phyloP scores from a whole-genome alignment of 2,329 filamentous ascomycete genomes.

The Neonectria coccinea region DNA sequence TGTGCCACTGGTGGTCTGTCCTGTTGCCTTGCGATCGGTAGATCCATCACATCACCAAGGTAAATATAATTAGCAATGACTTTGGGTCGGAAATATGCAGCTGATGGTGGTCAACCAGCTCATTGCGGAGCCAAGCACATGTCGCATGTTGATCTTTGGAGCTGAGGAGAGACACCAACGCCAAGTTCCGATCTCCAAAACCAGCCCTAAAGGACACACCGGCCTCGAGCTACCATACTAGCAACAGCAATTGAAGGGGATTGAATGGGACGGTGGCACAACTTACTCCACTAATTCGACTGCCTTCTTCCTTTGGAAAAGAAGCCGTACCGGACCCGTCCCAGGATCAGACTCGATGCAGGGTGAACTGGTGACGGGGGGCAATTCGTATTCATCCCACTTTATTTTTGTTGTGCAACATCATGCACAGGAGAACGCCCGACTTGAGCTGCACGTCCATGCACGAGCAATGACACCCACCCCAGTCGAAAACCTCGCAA shows the following conservation, averaged over 20 bases:
- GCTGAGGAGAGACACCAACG: not conserved
- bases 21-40: not conserved
- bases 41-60: slow-evolving; percentile 16
- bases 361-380: slow-evolving; percentile 20
- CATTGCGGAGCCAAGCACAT: not conserved
- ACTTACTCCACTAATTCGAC: slow-evolving; percentile 8
- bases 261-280: not conserved
- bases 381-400: slow-evolving; percentile 38
- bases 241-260: not conserved
- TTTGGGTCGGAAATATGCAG: not conserved
- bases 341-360: slow-evolving; percentile 25
- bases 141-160: slow-evolving; percentile 11
- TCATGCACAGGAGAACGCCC: slow-evolving; percentile 22
- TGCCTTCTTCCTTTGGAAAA: slow-evolving; percentile 13
- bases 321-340: slow-evolving; percentile 5
- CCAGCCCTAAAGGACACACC: slow-evolving; percentile 3
- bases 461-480: slow-evolving; percentile 19
- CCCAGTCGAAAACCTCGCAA: slow-evolving; percentile 13
- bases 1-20: not conserved
- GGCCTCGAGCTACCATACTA: slow-evolving; percentile 5
- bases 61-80: slow-evolving; percentile 19
- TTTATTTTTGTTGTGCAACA: slow-evolving; percentile 24
- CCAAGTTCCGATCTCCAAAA: slow-evolving; percentile 10
- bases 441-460: slow-evolving; percentile 18
- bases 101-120: not conserved